Evolutionary conservation across 1,284 basidiomycete genomes (phyloP).

Genomic region (Naganishia sp.): DNA sequence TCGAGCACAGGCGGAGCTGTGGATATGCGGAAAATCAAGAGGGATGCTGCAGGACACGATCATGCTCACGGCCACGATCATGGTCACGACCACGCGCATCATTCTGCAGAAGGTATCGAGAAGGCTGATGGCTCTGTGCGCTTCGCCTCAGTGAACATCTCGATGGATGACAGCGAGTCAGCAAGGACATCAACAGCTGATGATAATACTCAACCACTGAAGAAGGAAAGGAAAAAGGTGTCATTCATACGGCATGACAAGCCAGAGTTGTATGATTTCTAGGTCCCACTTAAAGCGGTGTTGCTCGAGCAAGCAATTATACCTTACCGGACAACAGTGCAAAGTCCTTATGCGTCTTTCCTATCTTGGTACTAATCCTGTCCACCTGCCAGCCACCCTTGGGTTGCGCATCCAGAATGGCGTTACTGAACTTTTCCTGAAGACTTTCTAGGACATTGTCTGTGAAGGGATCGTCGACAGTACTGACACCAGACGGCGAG

Average conservation of each 20-base stretch:
- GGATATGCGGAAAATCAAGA: slow-evolving; percentile 40
- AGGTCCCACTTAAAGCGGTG: not conserved
- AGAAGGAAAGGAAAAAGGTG: slow-evolving; percentile 33
- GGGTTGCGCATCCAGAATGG: slow-evolving; percentile 17
- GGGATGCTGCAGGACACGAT: slow-evolving; percentile 35
- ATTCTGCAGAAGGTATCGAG: slow-evolving; percentile 8
- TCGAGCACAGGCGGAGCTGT: slow-evolving; percentile 30
- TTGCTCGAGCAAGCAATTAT: too few species aligned
- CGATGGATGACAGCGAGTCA: slow-evolving; percentile 10
- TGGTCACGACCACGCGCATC: slow-evolving; percentile 25
- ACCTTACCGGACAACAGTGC: not conserved
- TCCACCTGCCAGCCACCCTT: slow-evolving; percentile 16
- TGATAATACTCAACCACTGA: not conserved
- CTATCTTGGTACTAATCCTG: slow-evolving; percentile 21
- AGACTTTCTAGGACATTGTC: not conserved
- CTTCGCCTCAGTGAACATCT: slow-evolving; percentile 36
- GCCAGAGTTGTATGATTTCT: slow-evolving; percentile 57
- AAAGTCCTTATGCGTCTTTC: slow-evolving; percentile 10
- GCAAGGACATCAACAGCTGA: not conserved
- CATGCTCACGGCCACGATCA: slow-evolving; percentile 33
- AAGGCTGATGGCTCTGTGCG: slow-evolving; percentile 22
- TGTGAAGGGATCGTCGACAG: slow-evolving; percentile 15
- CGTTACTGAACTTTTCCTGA: not conserved
- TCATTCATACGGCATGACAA: slow-evolving; percentile 49
- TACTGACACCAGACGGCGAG: too few species aligned